Base-by-base conservation (phyloP, 106 monocot species). In the Alisma plantagoaquatica region DNA sequence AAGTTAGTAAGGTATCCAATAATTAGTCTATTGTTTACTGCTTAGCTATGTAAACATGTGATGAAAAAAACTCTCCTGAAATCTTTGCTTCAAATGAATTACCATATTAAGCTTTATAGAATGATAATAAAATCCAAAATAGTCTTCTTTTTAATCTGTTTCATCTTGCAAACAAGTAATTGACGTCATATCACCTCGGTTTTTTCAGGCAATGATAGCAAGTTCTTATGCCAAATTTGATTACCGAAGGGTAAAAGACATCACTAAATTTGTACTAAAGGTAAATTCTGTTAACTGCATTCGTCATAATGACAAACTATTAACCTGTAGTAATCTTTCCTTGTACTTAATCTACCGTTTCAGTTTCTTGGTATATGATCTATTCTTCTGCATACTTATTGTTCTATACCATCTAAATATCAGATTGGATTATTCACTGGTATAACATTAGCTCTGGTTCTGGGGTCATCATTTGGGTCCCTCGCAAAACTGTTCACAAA, bases 401-500 rank as follows among this genome's bases (percentile, higher is more conserved):
- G n/a, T n/a, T n/a, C n/a, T n/a, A n/a, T n/a, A n/a, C n/a, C n/a
- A n/a, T n/a, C n/a, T n/a, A 51, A 54, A 55, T 33, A 46, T 45
- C 61, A 43, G 90, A 69, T 54, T 29, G 98, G 90, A 60, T 48
- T 90, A n/a, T 20, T 75, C 53, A 59, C 62, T 57, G 90, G 98
- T 56, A 44, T 98, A 46, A 44, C 63, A 14, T 72, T 90, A 57
- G 75, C 85, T 54, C 19, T 79, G 41, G 51, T 82, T 38, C 68
- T 98, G 22, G 49, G 63, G 62, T 49, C 63, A 30, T 98, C 84
- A 54, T 98, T 90, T 74, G 71, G 66, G 38, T 77, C 73, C 65
- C 46, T 98, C 38, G 78, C 85, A 32, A 50, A 71, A 73, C 43
- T 90, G 33, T 98, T 98, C 58, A 98, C 90, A 25, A 79, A 85